Conservation (phyloP, 2,329 filamentous ascomycete species). For the Colletotrichum tabaci region DNA sequence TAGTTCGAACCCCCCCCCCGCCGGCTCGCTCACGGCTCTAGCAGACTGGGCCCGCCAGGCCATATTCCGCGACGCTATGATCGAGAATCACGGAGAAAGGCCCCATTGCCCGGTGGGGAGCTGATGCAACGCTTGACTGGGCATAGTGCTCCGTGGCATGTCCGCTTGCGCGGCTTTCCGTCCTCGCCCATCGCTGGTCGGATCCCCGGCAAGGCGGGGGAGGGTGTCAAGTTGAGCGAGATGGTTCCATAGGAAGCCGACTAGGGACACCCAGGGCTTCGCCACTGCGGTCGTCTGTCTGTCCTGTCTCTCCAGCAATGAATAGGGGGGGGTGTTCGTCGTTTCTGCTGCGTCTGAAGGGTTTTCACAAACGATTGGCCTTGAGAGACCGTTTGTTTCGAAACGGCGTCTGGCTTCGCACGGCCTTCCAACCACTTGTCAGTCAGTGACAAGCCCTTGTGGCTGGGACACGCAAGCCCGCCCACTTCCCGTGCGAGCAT, state of each 20-base stretch:
- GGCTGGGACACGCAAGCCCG: conserved; percentile 36
- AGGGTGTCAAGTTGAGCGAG: conserved; percentile 35
- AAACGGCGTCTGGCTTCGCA: conserved; percentile 22
- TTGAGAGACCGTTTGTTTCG: conserved; percentile 32
- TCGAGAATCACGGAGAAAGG: conserved; percentile 20
- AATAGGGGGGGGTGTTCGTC: conserved; percentile 20
- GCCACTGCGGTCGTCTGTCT: not conserved
- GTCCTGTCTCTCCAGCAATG: too few relatives aligned
- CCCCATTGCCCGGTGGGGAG: conserved; percentile 4
- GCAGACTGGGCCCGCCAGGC: conserved; percentile 14
- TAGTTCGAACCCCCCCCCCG: conserved; percentile 8
- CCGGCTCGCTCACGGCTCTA: conserved; percentile 14
- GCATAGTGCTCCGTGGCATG: conserved; percentile 13
- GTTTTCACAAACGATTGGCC: conserved; percentile 21
- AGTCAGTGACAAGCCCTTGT: conserved; percentile 3
- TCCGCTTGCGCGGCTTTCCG: conserved; percentile 31
- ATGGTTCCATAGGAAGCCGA: conserved; percentile 17
- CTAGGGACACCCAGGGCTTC: conserved; percentile 11
- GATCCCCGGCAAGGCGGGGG: conserved; percentile 20
- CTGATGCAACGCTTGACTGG: conserved; percentile 13
- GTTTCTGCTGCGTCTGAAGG: conserved; percentile 2
- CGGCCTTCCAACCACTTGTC: conserved; percentile 5
- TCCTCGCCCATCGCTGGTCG: conserved; percentile 1
- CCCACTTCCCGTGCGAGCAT: conserved; percentile 36
- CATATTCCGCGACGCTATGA: conserved; percentile 24